Conservation (phyloP, 352 stramenopile genomes). For the Globisporangium camurandrum region DNA sequence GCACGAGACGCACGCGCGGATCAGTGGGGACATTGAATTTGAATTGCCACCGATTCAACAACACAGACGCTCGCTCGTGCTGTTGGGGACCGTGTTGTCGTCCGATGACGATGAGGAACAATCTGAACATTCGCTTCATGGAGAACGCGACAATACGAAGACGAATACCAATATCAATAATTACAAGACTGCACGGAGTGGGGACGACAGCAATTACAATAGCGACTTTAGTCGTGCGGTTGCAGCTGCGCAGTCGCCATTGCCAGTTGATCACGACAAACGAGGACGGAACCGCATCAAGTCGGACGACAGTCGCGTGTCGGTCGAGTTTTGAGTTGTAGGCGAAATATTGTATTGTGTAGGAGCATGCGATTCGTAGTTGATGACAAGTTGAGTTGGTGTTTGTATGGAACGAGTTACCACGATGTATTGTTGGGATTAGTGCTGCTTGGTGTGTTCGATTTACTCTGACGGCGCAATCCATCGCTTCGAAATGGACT, state of each 20-base stretch:
- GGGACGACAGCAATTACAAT: conserved; percentile 8
- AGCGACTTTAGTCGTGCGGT: conserved; percentile 7
- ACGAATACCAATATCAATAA: too few relatives aligned
- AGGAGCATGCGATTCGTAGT: neutral
- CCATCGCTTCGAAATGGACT: conserved; percentile 22
- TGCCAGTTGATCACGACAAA: conserved; percentile 16
- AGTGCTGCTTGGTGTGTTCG: conserved; percentile 20
- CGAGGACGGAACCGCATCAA: conserved; percentile 15
- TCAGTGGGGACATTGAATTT: conserved; percentile 24
- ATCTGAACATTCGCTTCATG: too few relatives aligned
- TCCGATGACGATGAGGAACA: too few relatives aligned
- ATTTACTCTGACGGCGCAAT: conserved; percentile 44
- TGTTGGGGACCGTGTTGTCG: conserved; percentile 35
- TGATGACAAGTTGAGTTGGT: neutral
- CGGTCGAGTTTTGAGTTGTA: conserved; percentile 49
- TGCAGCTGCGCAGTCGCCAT: conserved; percentile 19
- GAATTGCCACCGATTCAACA: conserved; percentile 14
- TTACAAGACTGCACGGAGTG: conserved; percentile 31
- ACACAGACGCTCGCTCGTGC: conserved; percentile 20
- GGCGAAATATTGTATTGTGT: neutral
- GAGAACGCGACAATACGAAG: too few relatives aligned
- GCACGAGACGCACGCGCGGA: conserved; percentile 43
- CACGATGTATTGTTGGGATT: too few relatives aligned
- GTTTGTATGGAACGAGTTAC: too few relatives aligned
- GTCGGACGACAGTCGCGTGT: conserved; percentile 23